Percentiles rank a stretch among this genome's conserved stretches.
Evolutionary conservation across 192 early-diverging fungal species (phyloP).

Genomic region (Umbelopsis vinacea): DNA sequence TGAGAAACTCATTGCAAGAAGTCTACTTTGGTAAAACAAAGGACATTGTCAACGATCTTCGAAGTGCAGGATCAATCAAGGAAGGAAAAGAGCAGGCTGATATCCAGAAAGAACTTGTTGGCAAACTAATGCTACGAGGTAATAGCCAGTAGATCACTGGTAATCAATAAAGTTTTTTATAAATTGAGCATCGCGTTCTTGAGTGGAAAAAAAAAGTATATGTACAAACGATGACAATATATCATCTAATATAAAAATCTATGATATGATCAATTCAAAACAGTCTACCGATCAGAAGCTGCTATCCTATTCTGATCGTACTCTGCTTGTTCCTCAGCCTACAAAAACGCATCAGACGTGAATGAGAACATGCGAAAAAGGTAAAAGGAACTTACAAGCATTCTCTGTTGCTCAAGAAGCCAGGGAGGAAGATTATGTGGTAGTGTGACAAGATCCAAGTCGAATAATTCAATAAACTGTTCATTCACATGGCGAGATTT

Average conservation of each 20-base stretch:
- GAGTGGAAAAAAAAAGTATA: neutral
- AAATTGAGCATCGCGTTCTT: neutral
- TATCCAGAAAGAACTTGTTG: constrained; percentile 80
- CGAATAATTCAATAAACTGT: constrained; percentile 97
- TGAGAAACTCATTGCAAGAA: constrained; percentile 91
- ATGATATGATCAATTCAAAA: neutral
- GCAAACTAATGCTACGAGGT: constrained; percentile 61
- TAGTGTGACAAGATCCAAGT: constrained; percentile 85
- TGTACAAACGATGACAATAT: neutral
- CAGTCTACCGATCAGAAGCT: neutral
- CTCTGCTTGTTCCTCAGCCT: constrained; percentile 15
- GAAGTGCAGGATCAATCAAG: constrained; percentile 73
- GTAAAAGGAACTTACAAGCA: constrained; percentile 54
- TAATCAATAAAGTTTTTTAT: constrained; percentile 11
- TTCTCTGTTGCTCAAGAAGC: constrained; percentile 73
- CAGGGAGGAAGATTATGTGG: constrained; percentile 78
- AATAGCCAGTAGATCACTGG: constrained; percentile 37
- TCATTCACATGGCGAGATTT: constrained; percentile 88
- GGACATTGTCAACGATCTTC: constrained; percentile 94
- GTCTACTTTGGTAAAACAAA: constrained; percentile 99
- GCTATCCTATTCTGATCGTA: neutral
- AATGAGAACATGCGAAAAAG: neutral
- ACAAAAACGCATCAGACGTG: neutral
- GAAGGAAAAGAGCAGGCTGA: constrained; percentile 78
- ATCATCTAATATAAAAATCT: neutral